A percentile compares a stretch with the other conserved stretches of the same genome.
These are phyloP conservation scores for Solanum arcanum DNA, from an alignment of 257 asterid species.

Conservation along the genomic window DNA sequence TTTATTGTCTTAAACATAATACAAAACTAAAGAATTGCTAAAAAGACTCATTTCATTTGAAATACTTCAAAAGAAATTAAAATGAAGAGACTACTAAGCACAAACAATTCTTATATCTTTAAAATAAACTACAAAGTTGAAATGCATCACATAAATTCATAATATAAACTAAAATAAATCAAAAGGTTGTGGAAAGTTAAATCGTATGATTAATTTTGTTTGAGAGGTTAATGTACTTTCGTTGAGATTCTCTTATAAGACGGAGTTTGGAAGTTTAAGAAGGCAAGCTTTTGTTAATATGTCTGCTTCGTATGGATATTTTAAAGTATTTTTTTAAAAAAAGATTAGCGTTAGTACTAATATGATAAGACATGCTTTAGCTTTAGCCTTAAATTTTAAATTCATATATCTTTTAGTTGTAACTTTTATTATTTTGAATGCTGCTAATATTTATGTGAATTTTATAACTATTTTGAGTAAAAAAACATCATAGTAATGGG, in stretches of 20 bases:
- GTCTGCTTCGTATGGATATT: not conserved
- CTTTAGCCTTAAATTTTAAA: too few relatives aligned
- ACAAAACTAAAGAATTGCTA: not conserved
- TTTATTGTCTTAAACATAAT: not conserved
- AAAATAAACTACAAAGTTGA: not conserved
- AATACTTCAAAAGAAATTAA: not conserved
- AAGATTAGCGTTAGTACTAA: not conserved
- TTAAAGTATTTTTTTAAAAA: too few relatives aligned
- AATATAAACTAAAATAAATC: not conserved
- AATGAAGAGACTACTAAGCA: not conserved
- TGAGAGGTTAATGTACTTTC: not conserved
- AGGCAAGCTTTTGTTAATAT: too few relatives aligned
- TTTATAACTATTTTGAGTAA: too few relatives aligned
- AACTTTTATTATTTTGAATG: not conserved
- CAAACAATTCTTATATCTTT: not conserved
- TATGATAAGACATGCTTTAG: too few relatives aligned
- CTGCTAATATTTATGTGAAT: too few relatives aligned
- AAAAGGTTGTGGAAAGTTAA: not conserved
- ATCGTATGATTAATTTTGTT: not conserved
- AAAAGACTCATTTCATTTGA: not conserved
- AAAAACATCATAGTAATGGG: too few relatives aligned
- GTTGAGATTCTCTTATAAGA: not conserved
- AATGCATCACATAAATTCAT: not conserved
- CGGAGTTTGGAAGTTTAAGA: not conserved
- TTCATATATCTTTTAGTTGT: not conserved